Evolutionary conservation across 352 stramenopile species (phyloP), one percentile per base, ranked within the genome.

Genomic region (Globisporangium heterothallicum): DNA sequence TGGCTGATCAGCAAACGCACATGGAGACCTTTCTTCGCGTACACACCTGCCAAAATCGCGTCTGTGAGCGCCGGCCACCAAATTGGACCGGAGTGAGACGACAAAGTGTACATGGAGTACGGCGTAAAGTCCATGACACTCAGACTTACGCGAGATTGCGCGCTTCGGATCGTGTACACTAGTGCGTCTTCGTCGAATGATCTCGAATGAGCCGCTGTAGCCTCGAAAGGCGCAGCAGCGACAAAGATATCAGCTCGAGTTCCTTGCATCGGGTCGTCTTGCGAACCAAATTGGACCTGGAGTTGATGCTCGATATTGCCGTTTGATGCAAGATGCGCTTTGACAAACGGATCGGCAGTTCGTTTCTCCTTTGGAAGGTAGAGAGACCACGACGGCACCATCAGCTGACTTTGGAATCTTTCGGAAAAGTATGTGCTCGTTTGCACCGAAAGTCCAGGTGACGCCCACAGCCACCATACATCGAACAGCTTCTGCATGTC

Each of bases 121-220:
- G 82, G 70, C 25, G 56, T 57, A 49, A 91, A 93, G 58, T 93
- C 82, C 82, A 93, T 93, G 30, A 93, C 82, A 45, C 79, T 93
- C 16, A 93, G 64, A 42, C 64, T 74, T 29, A 92, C 61, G 10
- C 69, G 71, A 18, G 59, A 66, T 26, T 64, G 66, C 12, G 78
- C 82, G 18, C 68, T 76, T 35, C 56, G 61, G 45, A 92, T 91
- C 30, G 75, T 90, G 36, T 88, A 89, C 36, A 88, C 71, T 18
- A 89, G 59, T 22, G 78, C 63, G 30, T 90, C 74, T 57, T 88
- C 74, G 49, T 92, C 80, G 54, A 87, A 86, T 12, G 74, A 58
- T 35, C 80, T 62, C 6, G 75, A 78, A 45, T 63, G 52, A 0
- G 38, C 58, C 25, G 64, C 73, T 0, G 80, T 88, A 9, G 62